phyloP scores from a whole-genome alignment of 148 eudicot genomes.

The Rhododendron simsii region DNA sequence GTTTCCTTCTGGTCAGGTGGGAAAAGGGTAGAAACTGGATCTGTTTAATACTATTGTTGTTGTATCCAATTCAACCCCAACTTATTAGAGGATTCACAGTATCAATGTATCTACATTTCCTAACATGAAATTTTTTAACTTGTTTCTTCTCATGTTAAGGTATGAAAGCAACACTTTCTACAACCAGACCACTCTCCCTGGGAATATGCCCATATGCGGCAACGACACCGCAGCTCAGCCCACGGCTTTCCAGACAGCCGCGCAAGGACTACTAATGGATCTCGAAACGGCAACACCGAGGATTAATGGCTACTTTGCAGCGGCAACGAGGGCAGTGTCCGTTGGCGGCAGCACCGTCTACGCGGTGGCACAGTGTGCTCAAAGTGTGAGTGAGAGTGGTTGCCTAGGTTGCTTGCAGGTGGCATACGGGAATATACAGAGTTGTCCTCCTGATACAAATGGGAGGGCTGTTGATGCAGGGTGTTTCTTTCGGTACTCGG shows the following conservation, averaged over 20 bases:
- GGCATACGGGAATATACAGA: slow-evolving; percentile 27
- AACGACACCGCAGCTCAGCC: slow-evolving; percentile 29
- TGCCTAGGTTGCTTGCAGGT: slow-evolving; percentile 36
- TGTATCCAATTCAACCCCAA: too few relatives aligned
- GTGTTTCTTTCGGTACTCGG: slow-evolving; percentile 37
- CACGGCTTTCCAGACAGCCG: slow-evolving; percentile 18
- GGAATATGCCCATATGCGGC: slow-evolving; percentile 32
- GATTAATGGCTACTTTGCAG: slow-evolving; percentile 32
- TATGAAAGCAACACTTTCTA: slow-evolving; percentile 41
- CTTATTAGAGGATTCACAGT: too few relatives aligned
- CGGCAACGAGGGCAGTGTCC: slow-evolving; percentile 18
- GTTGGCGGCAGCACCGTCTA: slow-evolving; percentile 23
- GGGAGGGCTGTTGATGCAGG: slow-evolving; percentile 38
- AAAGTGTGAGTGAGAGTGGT: slow-evolving; percentile 20
- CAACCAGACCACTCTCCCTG: slow-evolving; percentile 37
- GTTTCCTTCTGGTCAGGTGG: too few relatives aligned
- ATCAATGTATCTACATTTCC: too few relatives aligned
- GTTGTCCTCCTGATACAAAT: slow-evolving; percentile 33
- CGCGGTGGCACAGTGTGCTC: slow-evolving; percentile 39
- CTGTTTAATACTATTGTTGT: too few relatives aligned
- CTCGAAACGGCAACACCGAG: slow-evolving; percentile 32
- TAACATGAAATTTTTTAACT: not conserved
- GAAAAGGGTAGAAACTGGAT: too few relatives aligned
- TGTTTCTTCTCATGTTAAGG: slow-evolving; percentile 15
- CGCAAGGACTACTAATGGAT: slow-evolving; percentile 15